Base-by-base conservation (phyloP, 768 basidiomycete species). In the Dioszegia crocea region DNA sequence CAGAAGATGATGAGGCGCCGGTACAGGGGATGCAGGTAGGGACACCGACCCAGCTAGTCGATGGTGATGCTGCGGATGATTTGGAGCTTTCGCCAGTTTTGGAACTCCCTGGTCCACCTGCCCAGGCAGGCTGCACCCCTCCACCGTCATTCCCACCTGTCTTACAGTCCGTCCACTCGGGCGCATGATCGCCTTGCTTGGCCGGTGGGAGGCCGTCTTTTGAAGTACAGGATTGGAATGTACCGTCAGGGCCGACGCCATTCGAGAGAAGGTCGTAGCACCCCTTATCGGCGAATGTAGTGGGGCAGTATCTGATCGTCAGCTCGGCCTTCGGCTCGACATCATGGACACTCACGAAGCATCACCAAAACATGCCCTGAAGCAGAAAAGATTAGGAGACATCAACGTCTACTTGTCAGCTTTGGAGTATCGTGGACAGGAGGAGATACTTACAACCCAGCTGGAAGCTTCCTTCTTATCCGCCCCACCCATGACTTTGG, bases 301-400 rank as follows among this genome's bases (percentile, higher is more conserved):
- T 61, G 0, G 72, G 72, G 48, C 72, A 74, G 62, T 56, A 71
- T 31, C 63, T 71, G 57, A 2, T 23, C 48, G 16, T 43, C 19
- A 48, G 30, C 39, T 23, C 38, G 29, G n/a, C 41, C 26, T 26
- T 27, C 14, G 30, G 21, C 8, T 17, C 27, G 45, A 8, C 5
- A n/a, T n/a, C n/a, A 17, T 58, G 21, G 19, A 12, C 19, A 61
- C 67, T 59, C 33, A 68, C 65, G 60, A 19, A 2, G 69, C 36
- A 64, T 71, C 66, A 14, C 71, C 71, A 14, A 67, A 67, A 61
- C 72, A 74, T 14, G 69, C 72, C 53, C 72, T 33, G 10, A 74
- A 56, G 49, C 72, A 74, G 56, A 67, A 74, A 2, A 64, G 69
- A 6, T 59, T 40, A 21, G 63, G 60, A 1, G 68, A 67, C 29